These are phyloP conservation scores for Coccomyxa sp. DNA, from an alignment of 139 green algal species.

Conservation along the genomic window DNA sequence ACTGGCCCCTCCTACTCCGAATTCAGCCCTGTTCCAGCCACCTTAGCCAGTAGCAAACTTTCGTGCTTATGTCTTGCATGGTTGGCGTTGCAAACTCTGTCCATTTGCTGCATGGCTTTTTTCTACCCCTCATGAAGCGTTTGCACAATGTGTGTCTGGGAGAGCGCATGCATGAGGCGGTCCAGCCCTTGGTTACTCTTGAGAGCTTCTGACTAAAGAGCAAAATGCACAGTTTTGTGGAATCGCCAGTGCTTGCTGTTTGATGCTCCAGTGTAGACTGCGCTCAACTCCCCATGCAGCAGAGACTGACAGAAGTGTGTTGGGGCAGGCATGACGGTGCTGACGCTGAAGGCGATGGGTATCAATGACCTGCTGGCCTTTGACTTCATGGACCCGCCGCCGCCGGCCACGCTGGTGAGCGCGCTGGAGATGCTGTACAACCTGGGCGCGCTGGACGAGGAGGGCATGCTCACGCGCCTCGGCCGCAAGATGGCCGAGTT, in stretches of 20 bases:
- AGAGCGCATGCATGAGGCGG: too few relatives aligned
- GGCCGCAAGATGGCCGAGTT: slow-evolving; percentile 99
- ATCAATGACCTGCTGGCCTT: slow-evolving; percentile 98
- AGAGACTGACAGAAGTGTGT: background rate
- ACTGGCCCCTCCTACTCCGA: slow-evolving; percentile 5
- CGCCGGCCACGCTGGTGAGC: slow-evolving; percentile 66
- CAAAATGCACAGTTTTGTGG: too few relatives aligned
- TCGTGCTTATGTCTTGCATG: background rate
- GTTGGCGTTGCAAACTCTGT: background rate
- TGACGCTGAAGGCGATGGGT: slow-evolving; percentile 82
- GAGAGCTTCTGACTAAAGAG: too few relatives aligned
- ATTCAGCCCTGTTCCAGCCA: too few relatives aligned
- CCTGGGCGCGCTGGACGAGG: slow-evolving; percentile 74
- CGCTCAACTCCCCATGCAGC: too few relatives aligned
- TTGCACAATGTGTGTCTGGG: background rate
- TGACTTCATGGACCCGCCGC: slow-evolving; percentile 99
- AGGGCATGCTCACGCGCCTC: slow-evolving; percentile 93
- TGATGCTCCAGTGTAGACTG: too few relatives aligned
- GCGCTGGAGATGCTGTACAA: slow-evolving; percentile 96
- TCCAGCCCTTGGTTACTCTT: too few relatives aligned
- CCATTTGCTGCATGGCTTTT: background rate
- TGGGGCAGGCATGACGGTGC: slow-evolving; percentile 78
- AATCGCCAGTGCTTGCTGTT: too few relatives aligned
- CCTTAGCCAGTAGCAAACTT: too few relatives aligned
- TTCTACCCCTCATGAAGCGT: background rate